Evolutionary conservation across 768 basidiomycete species (phyloP).

Genomic region (Lactarius hatsudake): DNA sequence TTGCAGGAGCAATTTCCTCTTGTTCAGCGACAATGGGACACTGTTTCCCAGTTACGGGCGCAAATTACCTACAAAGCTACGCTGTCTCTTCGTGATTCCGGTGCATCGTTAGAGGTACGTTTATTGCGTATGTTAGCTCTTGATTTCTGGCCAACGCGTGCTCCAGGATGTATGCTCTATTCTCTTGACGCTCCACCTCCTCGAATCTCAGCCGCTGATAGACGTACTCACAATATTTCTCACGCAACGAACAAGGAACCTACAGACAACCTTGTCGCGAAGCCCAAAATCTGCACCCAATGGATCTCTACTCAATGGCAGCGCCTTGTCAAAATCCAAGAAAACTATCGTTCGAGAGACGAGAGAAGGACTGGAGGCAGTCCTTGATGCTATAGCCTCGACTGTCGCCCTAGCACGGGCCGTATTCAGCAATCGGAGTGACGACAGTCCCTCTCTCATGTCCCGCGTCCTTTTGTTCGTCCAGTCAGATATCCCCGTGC

Average conservation of each 20-base stretch:
- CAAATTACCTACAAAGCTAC: conserved; percentile 91
- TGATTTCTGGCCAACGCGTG: conserved; percentile 12
- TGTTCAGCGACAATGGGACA: conserved; percentile 91
- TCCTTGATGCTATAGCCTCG: conserved; percentile 53
- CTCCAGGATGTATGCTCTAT: conserved; percentile 70
- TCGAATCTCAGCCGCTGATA: conserved; percentile 77
- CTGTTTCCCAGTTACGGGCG: conserved; percentile 77
- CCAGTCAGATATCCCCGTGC: conserved; percentile 46
- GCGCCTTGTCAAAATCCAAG: conserved; percentile 26
- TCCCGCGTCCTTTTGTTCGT: conserved; percentile 56
- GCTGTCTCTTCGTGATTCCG: conserved; percentile 64
- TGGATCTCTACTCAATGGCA: conserved; percentile 20
- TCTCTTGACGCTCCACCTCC: conserved; percentile 79
- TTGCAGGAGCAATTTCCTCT: conserved; percentile 81
- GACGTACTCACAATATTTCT: conserved; percentile 74
- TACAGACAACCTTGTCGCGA: conserved; percentile 41
- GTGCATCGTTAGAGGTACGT: conserved; percentile 52
- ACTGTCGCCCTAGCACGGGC: conserved; percentile 57
- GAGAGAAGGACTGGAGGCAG: conserved; percentile 49
- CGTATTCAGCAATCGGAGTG: conserved; percentile 48
- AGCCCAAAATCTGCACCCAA: conserved; percentile 9
- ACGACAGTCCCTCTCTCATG: conserved; percentile 47
- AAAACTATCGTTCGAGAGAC: conserved; percentile 49
- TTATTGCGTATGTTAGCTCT: neutral
- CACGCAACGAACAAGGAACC: conserved; percentile 61